Conservation (phyloP, 1,284 basidiomycete species). For the Fomes fomentarius region DNA sequence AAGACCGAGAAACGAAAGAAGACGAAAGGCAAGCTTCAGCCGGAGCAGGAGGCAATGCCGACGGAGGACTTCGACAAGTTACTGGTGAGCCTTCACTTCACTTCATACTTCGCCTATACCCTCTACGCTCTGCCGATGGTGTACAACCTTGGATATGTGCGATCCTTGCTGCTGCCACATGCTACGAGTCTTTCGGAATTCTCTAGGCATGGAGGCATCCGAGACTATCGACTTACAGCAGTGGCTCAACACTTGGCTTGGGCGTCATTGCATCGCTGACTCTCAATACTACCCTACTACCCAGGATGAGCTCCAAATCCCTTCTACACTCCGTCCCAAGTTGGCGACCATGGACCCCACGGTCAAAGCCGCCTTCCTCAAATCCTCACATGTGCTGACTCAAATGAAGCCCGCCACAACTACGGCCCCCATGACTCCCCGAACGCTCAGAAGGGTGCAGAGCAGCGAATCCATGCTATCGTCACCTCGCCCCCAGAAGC, state of each 20-base stretch:
- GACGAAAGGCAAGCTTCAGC: constrained; percentile 39
- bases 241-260: constrained; percentile 3
- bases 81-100: constrained; percentile 48
- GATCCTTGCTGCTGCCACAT: constrained; percentile 21
- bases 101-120: neutral
- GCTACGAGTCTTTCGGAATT: neutral
- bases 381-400: constrained; percentile 74
- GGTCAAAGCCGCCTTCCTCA: constrained; percentile 90
- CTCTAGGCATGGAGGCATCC: neutral
- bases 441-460: constrained; percentile 59
- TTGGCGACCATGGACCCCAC: constrained; percentile 76
- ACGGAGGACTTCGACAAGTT: constrained; percentile 74
- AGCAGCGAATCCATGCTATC: constrained; percentile 69
- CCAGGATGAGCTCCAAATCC: constrained; percentile 87
- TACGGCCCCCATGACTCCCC: constrained; percentile 32
- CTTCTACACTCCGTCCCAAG: constrained; percentile 73
- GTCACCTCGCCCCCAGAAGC: constrained; percentile 36
- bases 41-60: constrained; percentile 45
- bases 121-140: neutral
- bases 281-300: neutral
- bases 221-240: too few relatives aligned
- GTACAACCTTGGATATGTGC: neutral
- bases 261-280: neutral
- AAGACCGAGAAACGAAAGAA: constrained; percentile 35
- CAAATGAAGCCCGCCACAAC: constrained; percentile 41